Evolutionary conservation across 2,329 filamentous ascomycete genomes (phyloP).

Genomic region (Fusarium foetens): DNA sequence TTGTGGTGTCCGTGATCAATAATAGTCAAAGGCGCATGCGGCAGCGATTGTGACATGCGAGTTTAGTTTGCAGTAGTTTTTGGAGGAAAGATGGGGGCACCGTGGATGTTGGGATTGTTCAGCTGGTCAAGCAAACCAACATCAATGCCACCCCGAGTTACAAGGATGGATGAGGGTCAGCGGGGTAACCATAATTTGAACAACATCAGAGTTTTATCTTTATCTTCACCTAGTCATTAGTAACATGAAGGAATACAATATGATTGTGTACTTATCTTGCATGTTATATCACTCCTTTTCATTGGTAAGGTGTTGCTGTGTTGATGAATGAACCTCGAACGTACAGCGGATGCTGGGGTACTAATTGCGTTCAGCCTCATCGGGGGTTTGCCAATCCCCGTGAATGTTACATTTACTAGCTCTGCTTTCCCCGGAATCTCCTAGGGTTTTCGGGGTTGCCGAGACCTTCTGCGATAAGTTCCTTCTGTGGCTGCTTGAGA

Average conservation of each 20-base stretch:
- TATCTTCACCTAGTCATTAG: neutral
- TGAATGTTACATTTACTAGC: neutral
- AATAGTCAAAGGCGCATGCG: neutral
- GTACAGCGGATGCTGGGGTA: neutral
- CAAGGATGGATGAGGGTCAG: neutral
- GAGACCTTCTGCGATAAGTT: neutral
- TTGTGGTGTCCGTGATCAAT: neutral
- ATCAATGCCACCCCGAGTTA: neutral
- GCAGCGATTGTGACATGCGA: neutral
- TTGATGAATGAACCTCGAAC: neutral
- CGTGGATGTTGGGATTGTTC: neutral
- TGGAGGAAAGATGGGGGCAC: neutral
- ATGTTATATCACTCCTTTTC: neutral
- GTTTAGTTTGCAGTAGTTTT: conserved; percentile 5
- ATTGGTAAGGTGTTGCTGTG: neutral
- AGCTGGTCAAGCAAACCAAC: conserved; percentile 2
- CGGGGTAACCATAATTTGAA: neutral
- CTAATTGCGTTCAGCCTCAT: neutral
- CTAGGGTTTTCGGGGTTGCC: neutral
- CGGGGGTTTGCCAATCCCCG: neutral
- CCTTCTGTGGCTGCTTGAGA: neutral
- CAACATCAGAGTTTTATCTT: neutral
- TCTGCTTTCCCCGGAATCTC: neutral
- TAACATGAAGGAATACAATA: neutral
- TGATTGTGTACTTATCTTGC: neutral